Evolutionary conservation across 2,329 filamentous ascomycete species (phyloP).

Genomic region (Rugonectria rugulosa): DNA sequence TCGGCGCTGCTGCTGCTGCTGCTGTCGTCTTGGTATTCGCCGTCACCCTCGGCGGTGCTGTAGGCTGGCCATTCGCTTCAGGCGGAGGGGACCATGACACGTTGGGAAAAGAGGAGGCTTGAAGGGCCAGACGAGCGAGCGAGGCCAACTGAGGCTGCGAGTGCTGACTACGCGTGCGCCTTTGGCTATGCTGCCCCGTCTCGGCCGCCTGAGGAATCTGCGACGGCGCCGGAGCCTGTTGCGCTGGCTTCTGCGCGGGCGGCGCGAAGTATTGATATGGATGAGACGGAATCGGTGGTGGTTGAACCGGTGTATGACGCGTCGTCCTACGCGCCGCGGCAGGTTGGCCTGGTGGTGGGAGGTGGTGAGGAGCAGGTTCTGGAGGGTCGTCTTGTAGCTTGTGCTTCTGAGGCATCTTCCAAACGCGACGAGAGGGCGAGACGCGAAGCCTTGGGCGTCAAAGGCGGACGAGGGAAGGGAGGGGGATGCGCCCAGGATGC

Average conservation of each 20-base stretch:
- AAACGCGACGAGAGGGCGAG: neutral
- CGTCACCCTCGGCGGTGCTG: neutral
- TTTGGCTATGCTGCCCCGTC: conserved; percentile 33
- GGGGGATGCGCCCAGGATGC: conserved; percentile 1
- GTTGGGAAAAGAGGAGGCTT: conserved; percentile 25
- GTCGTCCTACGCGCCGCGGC: conserved; percentile 47
- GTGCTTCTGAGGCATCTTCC: conserved; percentile 48
- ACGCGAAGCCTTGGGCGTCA: neutral
- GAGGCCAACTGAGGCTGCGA: conserved; percentile 18
- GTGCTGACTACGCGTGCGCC: conserved; percentile 29
- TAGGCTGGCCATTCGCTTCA: conserved; percentile 31
- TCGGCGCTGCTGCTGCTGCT: too few species aligned
- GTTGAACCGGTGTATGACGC: conserved; percentile 48
- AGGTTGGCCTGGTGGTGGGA: conserved; percentile 23
- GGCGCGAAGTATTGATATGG: conserved; percentile 24
- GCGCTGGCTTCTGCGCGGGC: conserved; percentile 1
- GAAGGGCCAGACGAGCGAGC: conserved; percentile 10
- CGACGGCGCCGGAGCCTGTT: conserved; percentile 17
- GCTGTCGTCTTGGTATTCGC: too few species aligned
- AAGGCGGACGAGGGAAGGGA: neutral
- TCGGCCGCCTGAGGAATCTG: conserved; percentile 9
- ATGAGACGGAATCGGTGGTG: conserved; percentile 31
- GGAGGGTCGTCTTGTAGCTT: conserved; percentile 42
- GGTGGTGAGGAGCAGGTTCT: conserved; percentile 23
- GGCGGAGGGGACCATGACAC: conserved; percentile 38